These are phyloP conservation scores for Naematelia aurantialba DNA, from an alignment of 768 basidiomycete species.

Conservation along the genomic window DNA sequence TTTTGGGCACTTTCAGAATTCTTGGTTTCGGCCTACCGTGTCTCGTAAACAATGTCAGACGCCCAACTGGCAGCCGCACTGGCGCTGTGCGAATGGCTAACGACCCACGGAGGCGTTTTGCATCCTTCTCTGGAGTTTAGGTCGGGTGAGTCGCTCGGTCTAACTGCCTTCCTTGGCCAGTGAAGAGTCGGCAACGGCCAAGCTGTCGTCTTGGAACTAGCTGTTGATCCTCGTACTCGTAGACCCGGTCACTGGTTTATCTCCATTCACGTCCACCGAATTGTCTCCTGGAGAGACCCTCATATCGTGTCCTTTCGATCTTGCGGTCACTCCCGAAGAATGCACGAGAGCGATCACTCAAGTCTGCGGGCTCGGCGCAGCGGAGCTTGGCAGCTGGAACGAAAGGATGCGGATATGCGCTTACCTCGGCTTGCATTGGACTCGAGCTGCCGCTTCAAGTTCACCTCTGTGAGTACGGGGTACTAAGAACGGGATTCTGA, in stretches of 20 bases:
- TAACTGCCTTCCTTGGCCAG: background rate
- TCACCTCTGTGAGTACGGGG: background rate
- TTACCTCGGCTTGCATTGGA: slow-evolving; percentile 48
- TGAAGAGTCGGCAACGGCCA: background rate
- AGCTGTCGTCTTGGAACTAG: background rate
- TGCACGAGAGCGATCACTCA: slow-evolving; percentile 28
- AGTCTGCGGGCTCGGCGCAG: slow-evolving; percentile 3
- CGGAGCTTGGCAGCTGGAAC: slow-evolving; percentile 27
- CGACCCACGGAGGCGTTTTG: slow-evolving; percentile 1
- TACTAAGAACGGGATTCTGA: background rate
- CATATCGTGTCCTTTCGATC: slow-evolving; percentile 47
- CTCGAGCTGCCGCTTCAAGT: background rate
- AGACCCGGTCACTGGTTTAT: slow-evolving; percentile 37
- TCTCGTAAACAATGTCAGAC: background rate
- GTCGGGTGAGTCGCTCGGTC: slow-evolving; percentile 3
- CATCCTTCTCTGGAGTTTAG: slow-evolving; percentile 8
- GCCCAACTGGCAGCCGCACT: background rate
- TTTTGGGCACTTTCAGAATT: background rate
- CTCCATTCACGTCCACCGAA: slow-evolving; percentile 28
- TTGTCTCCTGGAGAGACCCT: slow-evolving; percentile 29
- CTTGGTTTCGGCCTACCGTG: background rate
- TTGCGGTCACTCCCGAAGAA: slow-evolving; percentile 45
- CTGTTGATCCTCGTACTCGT: background rate
- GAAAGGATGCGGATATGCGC: slow-evolving; percentile 39
- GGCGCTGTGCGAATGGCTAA: slow-evolving; percentile 4